These are phyloP conservation scores for Leccinum subgranulosum DNA, from an alignment of 768 basidiomycete species.

Conservation along the genomic window DNA sequence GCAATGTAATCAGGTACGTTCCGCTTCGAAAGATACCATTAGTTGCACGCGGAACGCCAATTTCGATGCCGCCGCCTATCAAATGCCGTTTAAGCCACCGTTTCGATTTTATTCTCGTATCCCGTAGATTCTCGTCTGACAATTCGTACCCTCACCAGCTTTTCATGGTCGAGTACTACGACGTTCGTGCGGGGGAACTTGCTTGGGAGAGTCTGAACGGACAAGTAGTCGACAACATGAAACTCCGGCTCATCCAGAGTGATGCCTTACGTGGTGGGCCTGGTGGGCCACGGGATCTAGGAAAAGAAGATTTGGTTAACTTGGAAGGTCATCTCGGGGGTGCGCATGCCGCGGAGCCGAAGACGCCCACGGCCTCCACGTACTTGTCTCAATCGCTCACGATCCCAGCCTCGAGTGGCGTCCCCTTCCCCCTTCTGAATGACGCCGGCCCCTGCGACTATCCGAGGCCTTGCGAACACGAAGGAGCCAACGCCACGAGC, in stretches of 20 bases:
- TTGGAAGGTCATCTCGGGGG: slow-evolving; percentile 31
- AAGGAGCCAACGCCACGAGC: slow-evolving; percentile 13
- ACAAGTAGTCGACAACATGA: slow-evolving; percentile 49
- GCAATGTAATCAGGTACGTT: slow-evolving; percentile 28
- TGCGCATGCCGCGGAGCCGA: slow-evolving; percentile 36
- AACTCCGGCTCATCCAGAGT: slow-evolving; percentile 42
- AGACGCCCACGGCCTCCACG: slow-evolving; percentile 34
- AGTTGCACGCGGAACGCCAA: not conserved
- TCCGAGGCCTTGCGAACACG: slow-evolving; percentile 20
- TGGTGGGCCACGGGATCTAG: slow-evolving; percentile 21
- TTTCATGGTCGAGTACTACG: slow-evolving; percentile 67
- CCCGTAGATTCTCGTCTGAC: slow-evolving; percentile 15
- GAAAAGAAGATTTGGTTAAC: slow-evolving; percentile 26
- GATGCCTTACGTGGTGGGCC: slow-evolving; percentile 23
- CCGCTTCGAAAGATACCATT: not conserved
- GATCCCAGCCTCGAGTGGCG: slow-evolving; percentile 19
- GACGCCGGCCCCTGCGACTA: slow-evolving; percentile 18
- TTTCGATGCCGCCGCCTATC: slow-evolving; percentile 3
- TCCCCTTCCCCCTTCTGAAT: slow-evolving; percentile 25
- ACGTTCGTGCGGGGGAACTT: slow-evolving; percentile 52
- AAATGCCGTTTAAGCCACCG: slow-evolving; percentile 5
- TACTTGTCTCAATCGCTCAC: slow-evolving; percentile 34
- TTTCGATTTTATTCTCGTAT: slow-evolving; percentile 1
- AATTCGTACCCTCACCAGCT: slow-evolving; percentile 24
- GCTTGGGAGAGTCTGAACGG: slow-evolving; percentile 53